Conservation (phyloP, 495 filamentous ascomycete genomes). For the Trichoderma erinaceum region DNA sequence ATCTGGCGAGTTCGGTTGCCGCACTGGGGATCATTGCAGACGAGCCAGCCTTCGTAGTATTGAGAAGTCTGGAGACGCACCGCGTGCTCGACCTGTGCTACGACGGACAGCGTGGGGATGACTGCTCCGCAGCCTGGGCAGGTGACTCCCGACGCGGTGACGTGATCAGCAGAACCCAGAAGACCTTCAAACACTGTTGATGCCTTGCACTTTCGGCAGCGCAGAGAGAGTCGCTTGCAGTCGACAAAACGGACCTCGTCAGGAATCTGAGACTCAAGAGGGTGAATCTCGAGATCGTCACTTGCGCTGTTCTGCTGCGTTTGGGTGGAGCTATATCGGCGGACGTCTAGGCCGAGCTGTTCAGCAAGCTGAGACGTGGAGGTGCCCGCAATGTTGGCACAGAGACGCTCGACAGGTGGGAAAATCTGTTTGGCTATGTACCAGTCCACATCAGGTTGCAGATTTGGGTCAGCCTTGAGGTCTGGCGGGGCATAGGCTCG, state of each 20-base stretch:
- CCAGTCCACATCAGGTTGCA: slow-evolving; percentile 88
- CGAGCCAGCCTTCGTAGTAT: slow-evolving; percentile 89
- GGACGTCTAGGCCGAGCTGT: slow-evolving; percentile 83
- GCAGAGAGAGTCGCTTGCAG: slow-evolving; percentile 64
- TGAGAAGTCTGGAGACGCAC: slow-evolving; percentile 68
- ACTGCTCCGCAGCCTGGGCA: slow-evolving; percentile 57
- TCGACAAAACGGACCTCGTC: slow-evolving; percentile 80
- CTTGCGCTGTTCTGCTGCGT: slow-evolving; percentile 41
- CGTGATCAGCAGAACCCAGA: slow-evolving; percentile 45
- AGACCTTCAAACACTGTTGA: slow-evolving; percentile 71
- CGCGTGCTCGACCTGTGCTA: slow-evolving; percentile 80
- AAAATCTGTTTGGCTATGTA: slow-evolving; percentile 98
- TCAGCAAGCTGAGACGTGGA: slow-evolving; percentile 83
- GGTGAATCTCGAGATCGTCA: slow-evolving; percentile 65
- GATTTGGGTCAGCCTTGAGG: slow-evolving; percentile 60
- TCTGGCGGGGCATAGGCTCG: slow-evolving; percentile 84
- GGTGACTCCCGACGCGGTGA: slow-evolving; percentile 64
- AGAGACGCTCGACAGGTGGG: slow-evolving; percentile 95
- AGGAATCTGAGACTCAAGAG: slow-evolving; percentile 88
- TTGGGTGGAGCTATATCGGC: slow-evolving; percentile 70
- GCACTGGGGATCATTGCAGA: slow-evolving; percentile 83
- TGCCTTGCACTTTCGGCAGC: slow-evolving; percentile 73
- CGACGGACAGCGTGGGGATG: slow-evolving; percentile 64
- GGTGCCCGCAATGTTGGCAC: slow-evolving; percentile 89
- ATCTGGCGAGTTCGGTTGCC: slow-evolving; percentile 85